phyloP scores from a whole-genome alignment of 2,329 filamentous ascomycete genomes.

The Fusarium longipes region DNA sequence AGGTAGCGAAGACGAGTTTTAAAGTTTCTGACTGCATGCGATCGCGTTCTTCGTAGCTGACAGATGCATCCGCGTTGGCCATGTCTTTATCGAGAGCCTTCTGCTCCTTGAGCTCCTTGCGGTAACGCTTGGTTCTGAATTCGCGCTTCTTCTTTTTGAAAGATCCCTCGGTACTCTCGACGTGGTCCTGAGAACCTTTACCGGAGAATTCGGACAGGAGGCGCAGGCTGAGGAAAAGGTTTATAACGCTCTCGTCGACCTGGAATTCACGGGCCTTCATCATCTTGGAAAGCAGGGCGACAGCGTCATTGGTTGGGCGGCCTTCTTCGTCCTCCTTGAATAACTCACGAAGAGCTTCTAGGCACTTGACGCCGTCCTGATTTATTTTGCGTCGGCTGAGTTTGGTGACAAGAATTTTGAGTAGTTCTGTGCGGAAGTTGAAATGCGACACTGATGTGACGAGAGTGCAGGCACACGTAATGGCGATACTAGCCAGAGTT shows the following conservation, averaged over 20 bases:
- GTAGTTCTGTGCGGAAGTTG: conserved; percentile 90
- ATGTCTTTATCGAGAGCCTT: conserved; percentile 93
- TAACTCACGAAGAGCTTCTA: conserved; percentile 80
- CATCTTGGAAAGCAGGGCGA: conserved; percentile 89
- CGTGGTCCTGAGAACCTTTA: conserved; percentile 81
- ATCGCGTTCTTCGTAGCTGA: conserved; percentile 92
- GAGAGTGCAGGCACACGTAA: conserved; percentile 86
- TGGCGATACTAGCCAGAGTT: conserved; percentile 77
- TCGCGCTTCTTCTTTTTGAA: conserved; percentile 77
- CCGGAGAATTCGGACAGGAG: conserved; percentile 87
- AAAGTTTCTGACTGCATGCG: conserved; percentile 94
- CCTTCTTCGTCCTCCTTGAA: conserved; percentile 93
- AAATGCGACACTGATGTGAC: conserved; percentile 90
- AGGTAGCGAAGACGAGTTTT: conserved; percentile 93
- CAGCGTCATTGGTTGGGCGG: conserved; percentile 85
- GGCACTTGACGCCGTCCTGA: conserved; percentile 80
- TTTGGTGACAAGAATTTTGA: conserved; percentile 88
- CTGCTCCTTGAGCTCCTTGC: conserved; percentile 85
- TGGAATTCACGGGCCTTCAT: conserved; percentile 88
- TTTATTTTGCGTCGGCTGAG: conserved; percentile 79
- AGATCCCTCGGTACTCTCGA: conserved; percentile 69
- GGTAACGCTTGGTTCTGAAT: conserved; percentile 88
- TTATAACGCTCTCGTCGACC: conserved; percentile 86
- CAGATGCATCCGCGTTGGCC: conserved; percentile 88
- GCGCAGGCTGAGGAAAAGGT: conserved; percentile 90